Base-by-base conservation (phyloP, 2,329 filamentous ascomycete species). In the Pochonia chlamydosporia region DNA sequence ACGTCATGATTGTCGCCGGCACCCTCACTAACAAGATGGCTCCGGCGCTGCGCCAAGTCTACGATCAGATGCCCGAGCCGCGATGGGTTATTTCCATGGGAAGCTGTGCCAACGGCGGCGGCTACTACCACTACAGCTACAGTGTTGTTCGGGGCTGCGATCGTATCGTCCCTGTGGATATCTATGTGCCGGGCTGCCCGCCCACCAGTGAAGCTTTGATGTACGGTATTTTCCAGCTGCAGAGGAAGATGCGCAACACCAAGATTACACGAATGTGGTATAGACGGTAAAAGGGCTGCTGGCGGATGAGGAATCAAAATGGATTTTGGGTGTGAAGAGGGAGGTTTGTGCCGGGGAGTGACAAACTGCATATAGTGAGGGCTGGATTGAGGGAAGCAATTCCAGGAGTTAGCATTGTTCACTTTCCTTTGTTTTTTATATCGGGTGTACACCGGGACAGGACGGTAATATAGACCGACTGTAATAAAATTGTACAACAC, bases 11-110 rank as follows among this genome's bases (percentile, higher is more conserved):
- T 60, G 89, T 95, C 20, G 89, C 90, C 23, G 90, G 90, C 50
- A 96, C 90, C 25, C 79, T 96, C 52, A 95, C 89, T 58, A 96
- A 96, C 77, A 96, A 96, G 76, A 96, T 96, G 90, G 89, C 89
- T 1, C 89, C 90, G 2, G 90, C 90, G 28, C 73, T 96, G 62
- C 79, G 90, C 67, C 88, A 93, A 71, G 85, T 95, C 52, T 96
- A 96, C 72, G 90, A 96, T 68, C 90, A 95, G 75, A 95, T 95
- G 89, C 89, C 89, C 25, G 89, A 95, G 26, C 89, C 89, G 16
- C 79, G 86, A 62, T 95, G 89, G 89, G 89, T 92, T 58, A 67
- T 81, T 60, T 87, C 82, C 58, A 92, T 92, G 87, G 87, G 87
- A 11, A 87, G 82, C 60, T 92, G 87, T 66, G 87, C 87, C 51